Evolutionary conservation across 2,329 filamentous ascomycete species (phyloP).

Genomic region (Colletotrichum musicola): DNA sequence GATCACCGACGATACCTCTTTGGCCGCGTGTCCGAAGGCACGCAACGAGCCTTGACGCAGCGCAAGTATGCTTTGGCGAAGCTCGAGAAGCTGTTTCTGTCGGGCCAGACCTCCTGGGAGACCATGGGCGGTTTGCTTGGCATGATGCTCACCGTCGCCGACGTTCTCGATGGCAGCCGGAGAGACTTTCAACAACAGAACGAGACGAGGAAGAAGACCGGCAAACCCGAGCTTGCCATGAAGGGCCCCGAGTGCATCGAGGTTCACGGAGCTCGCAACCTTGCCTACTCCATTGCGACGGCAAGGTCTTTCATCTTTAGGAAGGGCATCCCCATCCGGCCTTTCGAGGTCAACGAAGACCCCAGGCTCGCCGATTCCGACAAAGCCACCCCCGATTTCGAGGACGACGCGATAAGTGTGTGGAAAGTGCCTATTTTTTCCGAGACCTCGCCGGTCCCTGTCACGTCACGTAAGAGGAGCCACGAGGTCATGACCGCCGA

Average conservation of each 20-base stretch:
- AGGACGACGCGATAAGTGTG: slow-evolving; percentile 82
- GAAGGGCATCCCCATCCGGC: slow-evolving; percentile 80
- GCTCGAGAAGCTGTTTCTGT: slow-evolving; percentile 84
- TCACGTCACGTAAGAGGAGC: slow-evolving; percentile 50
- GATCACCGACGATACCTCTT: slow-evolving; percentile 88
- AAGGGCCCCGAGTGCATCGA: slow-evolving; percentile 40
- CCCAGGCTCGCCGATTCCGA: slow-evolving; percentile 53
- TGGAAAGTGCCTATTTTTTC: slow-evolving; percentile 80
- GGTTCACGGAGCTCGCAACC: slow-evolving; percentile 84
- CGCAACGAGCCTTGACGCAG: slow-evolving; percentile 81
- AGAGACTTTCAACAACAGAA: slow-evolving; percentile 56
- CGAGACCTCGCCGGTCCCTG: slow-evolving; percentile 41
- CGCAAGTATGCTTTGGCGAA: slow-evolving; percentile 74
- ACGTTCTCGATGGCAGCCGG: slow-evolving; percentile 65
- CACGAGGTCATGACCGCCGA: slow-evolving; percentile 41
- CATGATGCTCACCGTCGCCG: slow-evolving; percentile 86
- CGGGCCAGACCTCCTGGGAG: slow-evolving; percentile 81
- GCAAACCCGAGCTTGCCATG: slow-evolving; percentile 45
- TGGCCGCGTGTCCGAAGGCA: slow-evolving; percentile 85
- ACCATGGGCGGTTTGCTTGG: slow-evolving; percentile 87
- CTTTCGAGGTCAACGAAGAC: slow-evolving; percentile 73
- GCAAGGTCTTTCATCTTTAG: slow-evolving; percentile 88
- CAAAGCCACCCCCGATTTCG: slow-evolving; percentile 74
- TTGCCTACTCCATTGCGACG: slow-evolving; percentile 85
- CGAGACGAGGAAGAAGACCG: slow-evolving; percentile 54